Evolutionary conservation across 1,139 yeast genomes (phyloP).

Genomic region (Blastobotrys capitulatus): DNA sequence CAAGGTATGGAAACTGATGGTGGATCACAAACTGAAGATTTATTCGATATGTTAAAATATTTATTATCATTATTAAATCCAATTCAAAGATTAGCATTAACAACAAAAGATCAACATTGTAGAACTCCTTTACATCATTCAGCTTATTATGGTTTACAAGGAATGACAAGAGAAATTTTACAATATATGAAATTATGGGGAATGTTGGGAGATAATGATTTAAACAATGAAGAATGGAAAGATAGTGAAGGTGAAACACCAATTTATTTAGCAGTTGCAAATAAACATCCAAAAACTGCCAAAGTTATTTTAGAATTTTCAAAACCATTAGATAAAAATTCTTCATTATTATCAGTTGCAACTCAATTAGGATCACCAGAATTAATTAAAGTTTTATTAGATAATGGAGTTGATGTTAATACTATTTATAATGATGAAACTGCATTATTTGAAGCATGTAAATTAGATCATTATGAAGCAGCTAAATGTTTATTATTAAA

Average conservation of each 20-base stretch:
- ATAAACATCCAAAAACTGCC: conserved; percentile 76
- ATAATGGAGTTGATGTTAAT: conserved; percentile 59
- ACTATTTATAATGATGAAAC: conserved; percentile 68
- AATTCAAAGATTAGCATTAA: conserved; percentile 48
- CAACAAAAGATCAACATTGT: conserved; percentile 65
- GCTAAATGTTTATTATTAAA: conserved; percentile 49
- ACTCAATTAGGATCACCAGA: conserved; percentile 60
- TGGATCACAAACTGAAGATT: conserved; percentile 30
- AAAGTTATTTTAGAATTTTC: conserved; percentile 44
- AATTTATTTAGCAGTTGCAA: conserved; percentile 73
- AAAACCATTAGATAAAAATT: conserved; percentile 39
- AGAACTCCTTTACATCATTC: conserved; percentile 91
- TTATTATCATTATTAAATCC: conserved; percentile 50
- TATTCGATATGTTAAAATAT: conserved; percentile 48
- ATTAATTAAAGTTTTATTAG: conserved; percentile 51
- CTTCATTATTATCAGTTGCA: conserved; percentile 54
- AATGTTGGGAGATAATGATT: conserved; percentile 42
- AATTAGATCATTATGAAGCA: conserved; percentile 50
- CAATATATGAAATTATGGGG: conserved; percentile 49
- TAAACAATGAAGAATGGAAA: conserved; percentile 56
- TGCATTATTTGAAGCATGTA: conserved; percentile 73
- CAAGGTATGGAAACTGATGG: conserved; percentile 9
- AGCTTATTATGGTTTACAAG: conserved; percentile 77
- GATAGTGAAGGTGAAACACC: conserved; percentile 84
- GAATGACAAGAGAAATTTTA: conserved; percentile 53